phyloP scores from a whole-genome alignment of 148 eudicot species.

The Persicaria maculosa region DNA sequence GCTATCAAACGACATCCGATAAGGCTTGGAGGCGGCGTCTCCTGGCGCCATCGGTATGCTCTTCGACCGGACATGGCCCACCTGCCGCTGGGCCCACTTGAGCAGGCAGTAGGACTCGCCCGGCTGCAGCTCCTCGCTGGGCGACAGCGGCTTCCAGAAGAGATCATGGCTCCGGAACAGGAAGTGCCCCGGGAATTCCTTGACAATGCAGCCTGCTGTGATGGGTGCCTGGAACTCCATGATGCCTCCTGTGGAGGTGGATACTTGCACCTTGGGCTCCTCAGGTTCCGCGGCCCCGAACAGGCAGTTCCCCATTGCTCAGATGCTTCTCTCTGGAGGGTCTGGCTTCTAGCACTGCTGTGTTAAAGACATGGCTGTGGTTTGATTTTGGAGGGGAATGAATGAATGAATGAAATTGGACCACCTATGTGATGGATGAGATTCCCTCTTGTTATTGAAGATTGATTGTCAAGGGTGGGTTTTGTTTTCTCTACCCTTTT shows the following conservation, averaged over 20 bases:
- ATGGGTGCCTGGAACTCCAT: slow-evolving; percentile 74
- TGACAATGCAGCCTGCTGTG: slow-evolving; percentile 53
- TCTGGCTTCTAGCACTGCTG: neutral
- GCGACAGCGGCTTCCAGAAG: slow-evolving; percentile 62
- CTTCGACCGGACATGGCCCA: slow-evolving; percentile 67
- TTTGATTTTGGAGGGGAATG: neutral
- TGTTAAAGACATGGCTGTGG: neutral
- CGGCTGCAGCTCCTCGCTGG: slow-evolving; percentile 45
- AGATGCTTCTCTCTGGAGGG: neutral
- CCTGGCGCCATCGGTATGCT: slow-evolving; percentile 35
- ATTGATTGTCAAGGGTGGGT: neutral
- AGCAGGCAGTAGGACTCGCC: slow-evolving; percentile 73
- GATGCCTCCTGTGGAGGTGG: slow-evolving; percentile 60
- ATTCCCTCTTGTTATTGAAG: slow-evolving; percentile 9
- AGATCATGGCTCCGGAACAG: slow-evolving; percentile 56
- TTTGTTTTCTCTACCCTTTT: neutral
- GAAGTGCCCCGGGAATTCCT: slow-evolving; percentile 68
- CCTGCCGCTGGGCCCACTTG: slow-evolving; percentile 8
- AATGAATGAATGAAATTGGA: neutral
- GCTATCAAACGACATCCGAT: slow-evolving; percentile 66
- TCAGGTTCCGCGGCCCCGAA: slow-evolving; percentile 40
- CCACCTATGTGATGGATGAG: neutral
- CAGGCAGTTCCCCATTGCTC: slow-evolving; percentile 72
- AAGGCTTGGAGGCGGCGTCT: slow-evolving; percentile 21
- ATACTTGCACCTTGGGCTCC: slow-evolving; percentile 39